Conservation (phyloP, 1,139 yeast genomes). For the Williopsis jadinii region DNA sequence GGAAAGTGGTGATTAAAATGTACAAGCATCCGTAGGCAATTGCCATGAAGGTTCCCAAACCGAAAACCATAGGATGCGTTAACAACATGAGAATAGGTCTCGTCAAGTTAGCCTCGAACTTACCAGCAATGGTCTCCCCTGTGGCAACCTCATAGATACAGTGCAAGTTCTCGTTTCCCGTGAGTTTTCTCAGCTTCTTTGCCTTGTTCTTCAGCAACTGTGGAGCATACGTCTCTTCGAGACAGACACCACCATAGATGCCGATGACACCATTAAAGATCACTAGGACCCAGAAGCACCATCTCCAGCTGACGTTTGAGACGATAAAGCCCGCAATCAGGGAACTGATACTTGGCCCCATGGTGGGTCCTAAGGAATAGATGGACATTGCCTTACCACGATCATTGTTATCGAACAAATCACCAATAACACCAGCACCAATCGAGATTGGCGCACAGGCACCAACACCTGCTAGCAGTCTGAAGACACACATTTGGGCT, state of each 20-base stretch:
- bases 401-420: constrained; percentile 43
- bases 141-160: constrained; percentile 51
- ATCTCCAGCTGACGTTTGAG: constrained; percentile 43
- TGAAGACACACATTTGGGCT: constrained; percentile 48
- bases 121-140: constrained; percentile 33
- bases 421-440: constrained; percentile 72
- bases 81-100: constrained; percentile 47
- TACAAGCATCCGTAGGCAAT: constrained; percentile 59
- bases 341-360: constrained; percentile 54
- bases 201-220: constrained; percentile 44
- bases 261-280: constrained; percentile 49
- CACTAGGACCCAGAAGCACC: constrained; percentile 55
- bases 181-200: constrained; percentile 34
- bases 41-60: constrained; percentile 56
- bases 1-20: constrained; percentile 52
- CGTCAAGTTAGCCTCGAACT: constrained; percentile 33
- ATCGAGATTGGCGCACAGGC: constrained; percentile 60
- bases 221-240: constrained; percentile 56
- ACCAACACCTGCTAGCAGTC: constrained; percentile 59
- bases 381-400: constrained; percentile 53
- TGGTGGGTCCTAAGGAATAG: constrained; percentile 50
- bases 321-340: constrained; percentile 46
- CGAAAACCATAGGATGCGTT: constrained; percentile 57
- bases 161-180: constrained; percentile 51
- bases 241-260: constrained; percentile 34